A percentile compares a stretch with the other conserved stretches of the same genome.
Conservation (phyloP, 805 yeast species). For the Yarrowia sp. region DNA sequence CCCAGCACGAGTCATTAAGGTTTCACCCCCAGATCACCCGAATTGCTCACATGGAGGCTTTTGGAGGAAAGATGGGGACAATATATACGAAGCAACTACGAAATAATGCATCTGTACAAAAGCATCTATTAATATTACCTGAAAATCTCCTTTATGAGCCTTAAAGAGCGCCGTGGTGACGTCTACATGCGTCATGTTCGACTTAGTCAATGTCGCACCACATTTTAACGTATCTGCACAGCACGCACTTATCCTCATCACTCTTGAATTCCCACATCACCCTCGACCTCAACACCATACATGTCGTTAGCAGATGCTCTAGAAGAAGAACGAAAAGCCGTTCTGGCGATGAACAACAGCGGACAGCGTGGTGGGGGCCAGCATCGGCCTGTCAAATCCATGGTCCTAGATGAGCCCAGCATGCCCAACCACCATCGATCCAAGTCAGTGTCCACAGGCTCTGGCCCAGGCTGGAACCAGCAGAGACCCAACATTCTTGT, state of each 20-base stretch:
- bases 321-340: constrained; percentile 34
- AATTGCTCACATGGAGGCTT: too few species aligned
- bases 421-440: constrained; percentile 10
- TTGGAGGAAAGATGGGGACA: too few species aligned
- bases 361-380: not conserved
- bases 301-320: constrained; percentile 35
- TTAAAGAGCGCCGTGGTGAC: not conserved
- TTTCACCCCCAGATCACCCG: not conserved
- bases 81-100: too few species aligned
- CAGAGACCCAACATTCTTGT: constrained; percentile 13
- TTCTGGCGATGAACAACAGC: constrained; percentile 29
- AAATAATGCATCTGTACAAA: too few species aligned
- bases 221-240: not conserved
- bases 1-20: not conserved
- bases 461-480: constrained; percentile 5
- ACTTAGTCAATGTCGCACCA: constrained; percentile 22
- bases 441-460: constrained; percentile 13
- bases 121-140: too few species aligned
- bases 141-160: too few species aligned
- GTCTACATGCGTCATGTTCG: not conserved
- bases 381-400: constrained; percentile 23
- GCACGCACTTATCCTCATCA: not conserved
- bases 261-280: not conserved
- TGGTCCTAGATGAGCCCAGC: constrained; percentile 21
- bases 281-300: not conserved